Conservation (phyloP, 352 stramenopile genomes). For the Aphanomyces stellatus region DNA sequence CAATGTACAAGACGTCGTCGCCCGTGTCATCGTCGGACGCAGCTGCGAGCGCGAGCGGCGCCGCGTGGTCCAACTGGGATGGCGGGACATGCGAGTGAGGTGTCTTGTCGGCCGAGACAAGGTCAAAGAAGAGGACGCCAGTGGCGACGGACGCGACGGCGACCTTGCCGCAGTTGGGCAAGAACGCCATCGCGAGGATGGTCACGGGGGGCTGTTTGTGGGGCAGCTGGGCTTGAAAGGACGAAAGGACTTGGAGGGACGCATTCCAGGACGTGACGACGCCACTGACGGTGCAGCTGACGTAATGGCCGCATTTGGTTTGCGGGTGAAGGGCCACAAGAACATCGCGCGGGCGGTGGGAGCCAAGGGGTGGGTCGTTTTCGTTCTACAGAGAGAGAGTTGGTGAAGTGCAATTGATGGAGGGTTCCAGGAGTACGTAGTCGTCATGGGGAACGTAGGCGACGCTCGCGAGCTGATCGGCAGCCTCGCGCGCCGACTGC, state of each 20-base stretch:
- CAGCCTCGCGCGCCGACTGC: background rate
- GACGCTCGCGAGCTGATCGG: background rate
- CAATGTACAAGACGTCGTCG: conserved; percentile 57
- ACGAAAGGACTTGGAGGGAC: background rate
- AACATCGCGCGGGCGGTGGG: background rate
- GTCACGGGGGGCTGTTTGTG: background rate
- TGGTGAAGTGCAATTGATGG: background rate
- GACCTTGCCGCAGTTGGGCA: conserved; percentile 25
- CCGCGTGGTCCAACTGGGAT: conserved; percentile 17
- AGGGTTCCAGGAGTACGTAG: conserved; percentile 1
- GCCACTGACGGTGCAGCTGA: background rate
- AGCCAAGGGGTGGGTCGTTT: background rate
- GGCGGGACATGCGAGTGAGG: conserved; percentile 5
- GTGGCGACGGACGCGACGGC: conserved; percentile 71
- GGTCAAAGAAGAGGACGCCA: conserved; percentile 67
- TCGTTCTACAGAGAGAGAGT: background rate
- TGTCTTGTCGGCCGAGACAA: conserved; percentile 35
- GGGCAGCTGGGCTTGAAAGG: background rate
- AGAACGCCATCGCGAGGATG: conserved; percentile 15
- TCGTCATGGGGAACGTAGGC: conserved; percentile 7
- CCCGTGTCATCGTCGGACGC: conserved; percentile 8
- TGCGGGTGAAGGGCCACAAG: background rate
- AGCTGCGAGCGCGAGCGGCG: conserved; percentile 19
- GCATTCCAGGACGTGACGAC: background rate
- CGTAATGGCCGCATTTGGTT: background rate